Percentiles rank a stretch among this genome's conserved stretches.
These are phyloP conservation scores for Calocybe gangraenosa DNA, from an alignment of 768 basidiomycete genomes.

Conservation along the genomic window DNA sequence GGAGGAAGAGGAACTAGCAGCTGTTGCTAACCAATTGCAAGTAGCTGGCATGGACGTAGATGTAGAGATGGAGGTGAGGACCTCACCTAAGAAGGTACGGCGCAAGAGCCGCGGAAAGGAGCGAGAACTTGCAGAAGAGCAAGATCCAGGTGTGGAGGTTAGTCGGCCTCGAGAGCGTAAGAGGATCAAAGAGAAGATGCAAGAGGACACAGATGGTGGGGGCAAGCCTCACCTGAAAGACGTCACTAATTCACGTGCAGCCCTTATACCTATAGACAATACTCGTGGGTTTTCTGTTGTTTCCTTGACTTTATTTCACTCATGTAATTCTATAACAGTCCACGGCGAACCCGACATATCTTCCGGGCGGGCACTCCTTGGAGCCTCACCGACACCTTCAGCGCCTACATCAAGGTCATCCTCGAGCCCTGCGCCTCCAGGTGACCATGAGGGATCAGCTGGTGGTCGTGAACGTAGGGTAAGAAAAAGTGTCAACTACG, in stretches of 20 bases:
- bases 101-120: constrained; percentile 42
- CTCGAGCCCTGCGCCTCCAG: constrained; percentile 35
- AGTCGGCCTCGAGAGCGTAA: constrained; percentile 27
- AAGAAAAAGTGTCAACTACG: constrained; percentile 81
- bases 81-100: constrained; percentile 41
- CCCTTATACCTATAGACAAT: constrained; percentile 40
- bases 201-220: constrained; percentile 32
- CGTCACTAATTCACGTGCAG: constrained; percentile 54
- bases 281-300: constrained; percentile 28
- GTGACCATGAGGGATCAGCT: constrained; percentile 25
- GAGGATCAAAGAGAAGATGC: constrained; percentile 29
- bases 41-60: constrained; percentile 33
- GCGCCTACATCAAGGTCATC: constrained; percentile 49
- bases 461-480: constrained; percentile 53
- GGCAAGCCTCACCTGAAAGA: constrained; percentile 55
- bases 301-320: neutral
- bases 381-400: constrained; percentile 33
- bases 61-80: constrained; percentile 21
- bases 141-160: constrained; percentile 14
- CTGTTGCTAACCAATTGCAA: constrained; percentile 26
- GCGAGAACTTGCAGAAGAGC: constrained; percentile 27
- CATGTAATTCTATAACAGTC: constrained; percentile 11
- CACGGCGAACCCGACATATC: constrained; percentile 17
- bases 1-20: constrained; percentile 50
- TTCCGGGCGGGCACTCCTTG: constrained; percentile 15